Base-by-base conservation (phyloP, 1,284 basidiomycete genomes). In the Cystobasidium pallidum region DNA sequence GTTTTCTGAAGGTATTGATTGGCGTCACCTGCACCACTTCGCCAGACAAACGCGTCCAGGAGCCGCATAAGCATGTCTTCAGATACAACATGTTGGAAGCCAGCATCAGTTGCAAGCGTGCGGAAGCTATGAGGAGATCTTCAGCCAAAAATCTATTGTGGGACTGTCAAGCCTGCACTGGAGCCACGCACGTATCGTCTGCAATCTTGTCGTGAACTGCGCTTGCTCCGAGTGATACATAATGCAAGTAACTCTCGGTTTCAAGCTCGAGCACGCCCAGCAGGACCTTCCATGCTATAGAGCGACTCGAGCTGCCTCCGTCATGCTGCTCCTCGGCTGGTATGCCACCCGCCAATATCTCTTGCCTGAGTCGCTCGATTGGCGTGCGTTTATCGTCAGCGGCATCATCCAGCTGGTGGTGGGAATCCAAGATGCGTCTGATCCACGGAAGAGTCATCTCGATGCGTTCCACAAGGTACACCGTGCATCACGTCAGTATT, bases 1-100 rank as follows among this genome's bases (percentile, higher is more conserved):
- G 24, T 13, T 7, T 34, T 11, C 30, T 55, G 30, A 19, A 4
- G 3, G 13, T 3, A 19, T 28, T 19, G n/a, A 24, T 41, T 15
- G 19, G n/a, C n/a, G n/a, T n/a, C n/a, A 76, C 84, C 55, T 71
- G 91, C 91, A 90, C 76, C 91, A 85, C 82, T 90, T 92, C 76
- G 91, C 95, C 95, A 99, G 2, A 96, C 94, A 80, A 97, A 98
- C 0, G 94, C 95, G 79, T 99, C 95, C 30, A 99, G 83, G 17
- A 97, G 82, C 30, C 95, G 87, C 73, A 98, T 89, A n/a, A 98
- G 86, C 91, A 94, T 95, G 77, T 94, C 93, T 81, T 98, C 94
- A 36, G 90, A 88, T 19, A 99, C 95, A 65, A 91, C 88, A 78
- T 92, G 91, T 81, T 95, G 94, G 84, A 98, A 99, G 10, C 91